Evolutionary conservation across 441 rosid genomes (phyloP).

Genomic region (Populus hybrid): DNA sequence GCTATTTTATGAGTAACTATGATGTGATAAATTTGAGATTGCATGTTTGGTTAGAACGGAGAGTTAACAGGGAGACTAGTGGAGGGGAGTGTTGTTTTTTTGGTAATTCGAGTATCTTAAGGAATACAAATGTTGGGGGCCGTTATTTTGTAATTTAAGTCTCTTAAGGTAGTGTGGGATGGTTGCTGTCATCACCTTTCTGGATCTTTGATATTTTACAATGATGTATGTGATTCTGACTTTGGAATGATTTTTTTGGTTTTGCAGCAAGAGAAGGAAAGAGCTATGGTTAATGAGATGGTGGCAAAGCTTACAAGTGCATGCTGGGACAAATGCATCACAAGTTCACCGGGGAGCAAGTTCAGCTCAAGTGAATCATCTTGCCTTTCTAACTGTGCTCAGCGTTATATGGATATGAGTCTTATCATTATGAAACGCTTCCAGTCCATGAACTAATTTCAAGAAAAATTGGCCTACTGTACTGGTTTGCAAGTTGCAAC

Average conservation of each 20-base stretch:
- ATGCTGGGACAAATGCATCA: slow-evolving; percentile 94
- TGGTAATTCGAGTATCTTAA: neutral
- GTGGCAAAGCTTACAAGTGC: slow-evolving; percentile 71
- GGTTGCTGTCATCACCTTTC: neutral
- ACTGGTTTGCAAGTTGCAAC: slow-evolving; percentile 3
- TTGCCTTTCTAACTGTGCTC: slow-evolving; percentile 75
- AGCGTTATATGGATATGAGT: slow-evolving; percentile 78
- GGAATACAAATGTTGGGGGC: too few species aligned
- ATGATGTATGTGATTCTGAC: slow-evolving; percentile 1
- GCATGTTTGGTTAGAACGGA: too few species aligned
- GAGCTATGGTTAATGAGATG: slow-evolving; percentile 74
- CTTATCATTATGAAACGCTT: slow-evolving; percentile 74
- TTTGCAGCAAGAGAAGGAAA: slow-evolving; percentile 83
- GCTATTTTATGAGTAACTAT: neutral
- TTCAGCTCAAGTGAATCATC: slow-evolving; percentile 82
- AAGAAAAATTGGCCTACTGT: neutral
- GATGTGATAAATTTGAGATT: neutral
- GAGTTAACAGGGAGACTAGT: too few species aligned
- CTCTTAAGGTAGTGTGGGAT: neutral
- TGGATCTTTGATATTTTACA: neutral
- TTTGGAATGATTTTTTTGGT: slow-evolving; percentile 18
- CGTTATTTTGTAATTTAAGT: neutral
- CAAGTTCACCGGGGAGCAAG: slow-evolving; percentile 79
- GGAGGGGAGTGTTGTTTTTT: neutral
- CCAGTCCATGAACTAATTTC: slow-evolving; percentile 53